Conservation (phyloP, 2,329 filamentous ascomycete genomes). For the Microsporum audouinii region DNA sequence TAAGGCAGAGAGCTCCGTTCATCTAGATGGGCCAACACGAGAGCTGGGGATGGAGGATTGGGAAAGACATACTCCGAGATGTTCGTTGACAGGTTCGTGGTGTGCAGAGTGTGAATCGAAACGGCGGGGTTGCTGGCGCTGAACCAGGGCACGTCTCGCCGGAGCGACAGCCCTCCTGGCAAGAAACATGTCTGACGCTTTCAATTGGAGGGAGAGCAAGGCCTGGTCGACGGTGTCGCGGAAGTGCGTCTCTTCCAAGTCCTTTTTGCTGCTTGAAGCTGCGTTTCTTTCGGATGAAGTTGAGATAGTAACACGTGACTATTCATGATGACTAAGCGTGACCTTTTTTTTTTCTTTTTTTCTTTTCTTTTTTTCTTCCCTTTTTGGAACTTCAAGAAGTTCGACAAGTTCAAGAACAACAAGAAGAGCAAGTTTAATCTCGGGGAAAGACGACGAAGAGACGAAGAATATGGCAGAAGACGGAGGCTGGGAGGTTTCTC, state of each 20-base stretch:
- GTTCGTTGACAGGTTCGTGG: conserved; percentile 35
- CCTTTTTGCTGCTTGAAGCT: background rate
- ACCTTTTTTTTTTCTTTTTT: background rate
- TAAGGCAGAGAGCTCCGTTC: too few species aligned
- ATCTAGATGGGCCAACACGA: background rate
- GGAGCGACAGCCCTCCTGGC: conserved; percentile 31
- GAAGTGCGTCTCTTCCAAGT: background rate
- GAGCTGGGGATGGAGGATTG: background rate
- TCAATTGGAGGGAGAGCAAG: conserved; percentile 16
- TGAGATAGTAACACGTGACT: background rate
- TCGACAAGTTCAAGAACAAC: background rate
- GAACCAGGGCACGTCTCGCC: conserved; percentile 27
- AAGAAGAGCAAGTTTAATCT: background rate
- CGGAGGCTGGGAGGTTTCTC: background rate
- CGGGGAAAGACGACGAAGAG: background rate
- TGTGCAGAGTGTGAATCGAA: conserved; percentile 35
- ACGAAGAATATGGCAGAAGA: background rate
- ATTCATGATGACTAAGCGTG: background rate
- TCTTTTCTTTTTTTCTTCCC: background rate
- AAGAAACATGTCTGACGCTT: conserved; percentile 28
- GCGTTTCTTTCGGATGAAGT: background rate
- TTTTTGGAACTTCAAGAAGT: background rate
- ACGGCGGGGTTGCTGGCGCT: conserved; percentile 34
- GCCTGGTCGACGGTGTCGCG: conserved; percentile 6
- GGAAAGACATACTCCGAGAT: conserved; percentile 33